phyloP scores from a whole-genome alignment of 1,284 basidiomycete species.

The Rhodofomes roseus region DNA sequence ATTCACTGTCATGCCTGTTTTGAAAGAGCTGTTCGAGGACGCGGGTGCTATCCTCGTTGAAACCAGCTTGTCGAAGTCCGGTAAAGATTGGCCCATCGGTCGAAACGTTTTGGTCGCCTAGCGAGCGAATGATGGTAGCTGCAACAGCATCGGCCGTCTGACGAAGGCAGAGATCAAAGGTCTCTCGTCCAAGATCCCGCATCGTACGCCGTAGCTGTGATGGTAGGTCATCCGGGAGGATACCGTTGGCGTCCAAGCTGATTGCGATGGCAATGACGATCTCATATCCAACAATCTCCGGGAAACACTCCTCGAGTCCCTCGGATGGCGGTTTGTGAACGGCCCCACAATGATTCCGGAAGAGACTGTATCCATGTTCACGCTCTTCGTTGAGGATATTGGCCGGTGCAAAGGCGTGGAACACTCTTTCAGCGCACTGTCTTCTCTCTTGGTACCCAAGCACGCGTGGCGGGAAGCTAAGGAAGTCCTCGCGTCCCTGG shows the following conservation, averaged over 20 bases:
- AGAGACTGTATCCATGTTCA: constrained; percentile 44
- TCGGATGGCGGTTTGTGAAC: constrained; percentile 47
- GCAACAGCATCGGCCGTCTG: constrained; percentile 53
- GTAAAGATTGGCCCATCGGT: constrained; percentile 41
- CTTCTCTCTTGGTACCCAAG: constrained; percentile 66
- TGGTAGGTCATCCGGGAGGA: constrained; percentile 28
- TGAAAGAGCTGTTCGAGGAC: constrained; percentile 48
- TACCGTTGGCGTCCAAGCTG: neutral
- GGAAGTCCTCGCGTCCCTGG: constrained; percentile 48
- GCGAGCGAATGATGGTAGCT: constrained; percentile 51
- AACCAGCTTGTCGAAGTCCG: constrained; percentile 36
- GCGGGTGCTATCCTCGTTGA: constrained; percentile 29
- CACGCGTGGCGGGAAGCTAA: constrained; percentile 64
- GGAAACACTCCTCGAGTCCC: constrained; percentile 64
- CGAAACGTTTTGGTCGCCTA: constrained; percentile 57
- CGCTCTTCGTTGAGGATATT: constrained; percentile 40
- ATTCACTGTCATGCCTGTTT: constrained; percentile 45
- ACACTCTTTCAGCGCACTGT: constrained; percentile 57
- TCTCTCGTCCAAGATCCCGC: constrained; percentile 27
- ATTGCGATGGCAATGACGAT: constrained; percentile 43
- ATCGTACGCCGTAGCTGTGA: constrained; percentile 34
- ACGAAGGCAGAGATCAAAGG: constrained; percentile 38
- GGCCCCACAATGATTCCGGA: constrained; percentile 62
- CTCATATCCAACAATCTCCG: constrained; percentile 66
- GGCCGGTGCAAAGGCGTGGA: constrained; percentile 59